Evolutionary conservation across 106 monocot species (phyloP), one percentile per base, ranked within the genome.

Genomic region (Vanilla planifolia): DNA sequence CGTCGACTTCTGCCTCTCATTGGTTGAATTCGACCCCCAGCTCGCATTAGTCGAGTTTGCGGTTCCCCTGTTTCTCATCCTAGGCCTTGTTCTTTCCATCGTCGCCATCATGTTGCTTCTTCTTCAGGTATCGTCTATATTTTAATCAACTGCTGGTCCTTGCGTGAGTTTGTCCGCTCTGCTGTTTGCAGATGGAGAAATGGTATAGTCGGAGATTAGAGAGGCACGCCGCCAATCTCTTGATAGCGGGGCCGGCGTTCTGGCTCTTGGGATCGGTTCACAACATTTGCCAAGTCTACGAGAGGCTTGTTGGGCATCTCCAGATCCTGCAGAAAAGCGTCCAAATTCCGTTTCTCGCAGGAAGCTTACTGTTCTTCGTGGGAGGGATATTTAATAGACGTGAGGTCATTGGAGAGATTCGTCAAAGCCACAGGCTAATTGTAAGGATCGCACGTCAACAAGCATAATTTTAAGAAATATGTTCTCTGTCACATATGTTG

Each of bases 271-370:
- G 94, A 14, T 86, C 89, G 8, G 69, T 94, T 58, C 80, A 78
- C 32, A n/a, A 89, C 39, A 22, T 78, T 26, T 89, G 94, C 51
- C 89, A 94, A 67, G 69, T 86, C 19, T 94, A 94, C 45, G 80
- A 94, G 61, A 76, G 86, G 53, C 65, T 89, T 11, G 67, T 69
- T 27, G 82, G 94, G 10, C 77, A 76, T 28, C 69, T 89, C 64
- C 94, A 95, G 69, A 63, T 89, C 43, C 75, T 89, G n/a, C 94
- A 95, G 63, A 89, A 78, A 51, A 40, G 79, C 3, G 94, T 95
- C 2, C 86, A 89, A 70, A 67, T 89, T 51, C 94, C 89, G 0
- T 71, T 95, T 17, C 64, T 95, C 2, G 52, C 84, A 25, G 89
- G 86, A 1, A 89, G 94, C 65, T 67, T 84, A 36, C 73, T 94